Percentiles rank a stretch among this genome's conserved stretches.
phyloP scores from a whole-genome alignment of 352 stramenopile genomes.

The Phytophthora fragariae region DNA sequence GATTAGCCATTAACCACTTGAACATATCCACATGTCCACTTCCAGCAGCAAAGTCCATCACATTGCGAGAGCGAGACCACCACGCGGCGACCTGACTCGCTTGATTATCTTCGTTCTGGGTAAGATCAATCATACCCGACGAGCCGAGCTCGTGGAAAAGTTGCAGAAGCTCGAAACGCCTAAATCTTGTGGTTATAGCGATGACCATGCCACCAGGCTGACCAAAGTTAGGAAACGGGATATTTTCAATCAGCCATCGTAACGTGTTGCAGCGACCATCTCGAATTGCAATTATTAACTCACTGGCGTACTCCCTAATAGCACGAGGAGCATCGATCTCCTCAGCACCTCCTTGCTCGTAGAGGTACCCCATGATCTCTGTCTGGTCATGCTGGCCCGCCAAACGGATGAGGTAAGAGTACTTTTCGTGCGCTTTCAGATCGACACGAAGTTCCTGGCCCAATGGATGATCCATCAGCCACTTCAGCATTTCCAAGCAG shows the following conservation, averaged over 20 bases:
- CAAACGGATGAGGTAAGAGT: not conserved
- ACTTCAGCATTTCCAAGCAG: slow-evolving; percentile 10
- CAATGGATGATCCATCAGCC: slow-evolving; percentile 16
- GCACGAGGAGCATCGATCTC: not conserved
- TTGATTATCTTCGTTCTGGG: slow-evolving; percentile 4
- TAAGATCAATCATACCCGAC: not conserved
- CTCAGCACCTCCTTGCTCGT: not conserved
- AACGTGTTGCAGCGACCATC: slow-evolving; percentile 4
- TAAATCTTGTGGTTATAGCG: not conserved
- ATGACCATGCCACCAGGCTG: slow-evolving; percentile 1
- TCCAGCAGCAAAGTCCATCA: slow-evolving; percentile 2
- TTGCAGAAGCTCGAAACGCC: slow-evolving; percentile 9
- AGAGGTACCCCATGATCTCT: slow-evolving; percentile 13
- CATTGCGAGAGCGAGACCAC: slow-evolving; percentile 3
- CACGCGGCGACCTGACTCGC: not conserved
- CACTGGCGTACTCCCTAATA: not conserved
- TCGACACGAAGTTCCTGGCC: not conserved
- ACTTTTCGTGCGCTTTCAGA: slow-evolving; percentile 1
- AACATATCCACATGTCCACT: slow-evolving; percentile 4
- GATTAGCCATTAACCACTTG: slow-evolving; percentile 8
- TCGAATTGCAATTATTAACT: no score
- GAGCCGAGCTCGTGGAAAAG: slow-evolving; percentile 9
- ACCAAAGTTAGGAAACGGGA: slow-evolving; percentile 4
- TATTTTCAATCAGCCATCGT: slow-evolving; percentile 10
- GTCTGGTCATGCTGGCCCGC: not conserved